A percentile compares a stretch with the other conserved stretches of the same genome.
phyloP scores from a whole-genome alignment of 2,329 filamentous ascomycete genomes.

The Myriosclerotinia curreyana region DNA sequence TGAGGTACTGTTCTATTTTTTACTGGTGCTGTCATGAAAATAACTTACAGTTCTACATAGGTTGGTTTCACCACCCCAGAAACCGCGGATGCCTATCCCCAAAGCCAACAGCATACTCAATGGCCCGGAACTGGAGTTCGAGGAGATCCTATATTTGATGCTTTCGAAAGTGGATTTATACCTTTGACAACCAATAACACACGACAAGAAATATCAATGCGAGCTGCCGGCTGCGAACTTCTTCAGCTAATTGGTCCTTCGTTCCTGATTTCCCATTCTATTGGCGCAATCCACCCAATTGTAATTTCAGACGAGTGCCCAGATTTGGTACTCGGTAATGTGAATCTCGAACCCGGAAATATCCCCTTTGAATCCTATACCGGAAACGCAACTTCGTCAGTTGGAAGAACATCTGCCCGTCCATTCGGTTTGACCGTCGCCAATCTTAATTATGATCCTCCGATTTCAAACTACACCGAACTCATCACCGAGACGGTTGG shows the following conservation, averaged over 20 bases:
- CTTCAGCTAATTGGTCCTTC: conserved; percentile 36
- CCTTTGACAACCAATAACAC: conserved; percentile 35
- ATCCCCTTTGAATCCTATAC: conserved; percentile 32
- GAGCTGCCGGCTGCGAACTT: conserved; percentile 37
- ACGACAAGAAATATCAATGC: conserved; percentile 36
- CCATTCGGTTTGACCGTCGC: conserved; percentile 30
- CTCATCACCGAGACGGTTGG: conserved; percentile 28
- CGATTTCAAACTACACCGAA: conserved; percentile 26
- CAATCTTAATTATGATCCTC: conserved; percentile 31
- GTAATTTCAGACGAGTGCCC: conserved; percentile 37
- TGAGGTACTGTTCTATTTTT: not conserved
- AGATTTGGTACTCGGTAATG: conserved; percentile 34
- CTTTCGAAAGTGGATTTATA: not conserved
- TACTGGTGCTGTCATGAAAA: not conserved
- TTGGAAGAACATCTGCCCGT: conserved; percentile 26
- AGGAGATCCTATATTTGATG: conserved; percentile 33
- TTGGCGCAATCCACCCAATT: conserved; percentile 32
- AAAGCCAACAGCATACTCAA: conserved; percentile 40
- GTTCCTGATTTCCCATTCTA: conserved; percentile 40
- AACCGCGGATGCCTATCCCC: conserved; percentile 14
- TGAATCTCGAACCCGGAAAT: conserved; percentile 36
- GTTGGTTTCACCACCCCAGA: conserved; percentile 19
- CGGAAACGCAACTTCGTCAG: conserved; percentile 27
- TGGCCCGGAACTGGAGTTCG: conserved; percentile 41
- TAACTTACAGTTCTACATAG: not conserved